Percentiles rank a stretch among this genome's conserved stretches.
Evolutionary conservation across 2,329 filamentous ascomycete species (phyloP).

Genomic region (Sarocladium kiliense): DNA sequence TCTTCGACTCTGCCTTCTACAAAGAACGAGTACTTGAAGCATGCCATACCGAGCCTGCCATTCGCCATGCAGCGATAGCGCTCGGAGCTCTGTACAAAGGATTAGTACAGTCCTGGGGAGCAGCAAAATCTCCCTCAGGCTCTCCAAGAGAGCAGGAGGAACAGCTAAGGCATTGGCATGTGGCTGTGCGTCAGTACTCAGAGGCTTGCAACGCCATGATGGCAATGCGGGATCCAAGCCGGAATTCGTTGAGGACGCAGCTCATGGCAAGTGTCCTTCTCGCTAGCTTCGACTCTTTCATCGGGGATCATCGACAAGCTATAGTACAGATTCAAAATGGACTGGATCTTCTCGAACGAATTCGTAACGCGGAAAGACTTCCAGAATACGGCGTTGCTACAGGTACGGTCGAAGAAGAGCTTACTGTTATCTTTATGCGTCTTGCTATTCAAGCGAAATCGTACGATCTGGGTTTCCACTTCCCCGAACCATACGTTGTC

Average conservation of each 20-base stretch:
- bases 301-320: slow-evolving; percentile 57
- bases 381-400: slow-evolving; percentile 38
- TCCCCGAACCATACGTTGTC: slow-evolving; percentile 57
- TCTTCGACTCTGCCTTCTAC: slow-evolving; percentile 64
- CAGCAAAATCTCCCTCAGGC: slow-evolving; percentile 14
- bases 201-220: slow-evolving; percentile 49
- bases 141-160: slow-evolving; percentile 25
- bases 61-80: slow-evolving; percentile 61
- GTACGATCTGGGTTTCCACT: slow-evolving; percentile 65
- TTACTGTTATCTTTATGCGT: slow-evolving; percentile 58
- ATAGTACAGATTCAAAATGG: slow-evolving; percentile 58
- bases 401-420: slow-evolving; percentile 51
- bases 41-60: slow-evolving; percentile 55
- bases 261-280: slow-evolving; percentile 63
- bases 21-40: slow-evolving; percentile 56
- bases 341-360: slow-evolving; percentile 43
- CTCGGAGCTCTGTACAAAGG: slow-evolving; percentile 64
- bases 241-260: slow-evolving; percentile 36
- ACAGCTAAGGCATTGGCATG: slow-evolving; percentile 45
- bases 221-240: slow-evolving; percentile 31
- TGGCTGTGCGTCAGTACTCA: slow-evolving; percentile 56
- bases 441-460: slow-evolving; percentile 62
- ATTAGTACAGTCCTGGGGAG: slow-evolving; percentile 51
- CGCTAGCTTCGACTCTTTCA: slow-evolving; percentile 64
- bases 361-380: slow-evolving; percentile 26